Percentiles rank a stretch among this genome's conserved stretches.
These are phyloP conservation scores for Prototheca wickerhamii DNA, from an alignment of 163 green algal genomes.

Conservation along the genomic window DNA sequence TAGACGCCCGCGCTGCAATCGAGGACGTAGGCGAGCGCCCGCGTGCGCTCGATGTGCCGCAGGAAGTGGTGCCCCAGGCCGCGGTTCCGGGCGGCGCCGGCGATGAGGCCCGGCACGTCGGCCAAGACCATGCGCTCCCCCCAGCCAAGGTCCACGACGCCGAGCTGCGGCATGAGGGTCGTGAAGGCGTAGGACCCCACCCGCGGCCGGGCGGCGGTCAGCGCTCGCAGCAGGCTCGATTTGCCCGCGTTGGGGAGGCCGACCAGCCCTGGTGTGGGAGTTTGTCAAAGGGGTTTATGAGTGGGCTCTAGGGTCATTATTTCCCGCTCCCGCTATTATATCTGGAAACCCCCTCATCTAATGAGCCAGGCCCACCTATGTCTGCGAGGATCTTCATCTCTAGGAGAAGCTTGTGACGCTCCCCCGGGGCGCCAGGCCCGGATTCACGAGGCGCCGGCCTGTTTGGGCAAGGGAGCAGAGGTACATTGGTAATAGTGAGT, in stretches of 20 bases:
- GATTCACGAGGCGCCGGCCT: slow-evolving; percentile 15
- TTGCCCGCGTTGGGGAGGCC: slow-evolving; percentile 89
- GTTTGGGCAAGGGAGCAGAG: slow-evolving; percentile 1
- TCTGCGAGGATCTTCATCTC: slow-evolving; percentile 69
- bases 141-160: slow-evolving; percentile 13
- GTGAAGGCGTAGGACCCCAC: slow-evolving; percentile 84
- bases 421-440: slow-evolving; percentile 20
- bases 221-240: slow-evolving; percentile 59
- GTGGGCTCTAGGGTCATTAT: background rate
- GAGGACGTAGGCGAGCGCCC: slow-evolving; percentile 57
- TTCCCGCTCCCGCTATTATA: no score
- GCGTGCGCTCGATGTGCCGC: slow-evolving; percentile 67
- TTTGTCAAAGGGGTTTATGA: background rate
- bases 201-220: slow-evolving; percentile 54
- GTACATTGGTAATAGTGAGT: background rate
- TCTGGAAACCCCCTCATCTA: no score
- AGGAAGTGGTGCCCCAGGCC: slow-evolving; percentile 76
- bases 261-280: slow-evolving; percentile 39
- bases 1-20: slow-evolving; percentile 30
- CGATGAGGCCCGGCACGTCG: slow-evolving; percentile 59
- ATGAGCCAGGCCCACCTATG: no score
- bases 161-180: slow-evolving; percentile 78
- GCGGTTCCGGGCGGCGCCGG: slow-evolving; percentile 35
- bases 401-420: slow-evolving; percentile 42
- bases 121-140: slow-evolving; percentile 29